phyloP scores from a whole-genome alignment of 2,329 filamentous ascomycete species.

The Furcasterigmium furcatum region DNA sequence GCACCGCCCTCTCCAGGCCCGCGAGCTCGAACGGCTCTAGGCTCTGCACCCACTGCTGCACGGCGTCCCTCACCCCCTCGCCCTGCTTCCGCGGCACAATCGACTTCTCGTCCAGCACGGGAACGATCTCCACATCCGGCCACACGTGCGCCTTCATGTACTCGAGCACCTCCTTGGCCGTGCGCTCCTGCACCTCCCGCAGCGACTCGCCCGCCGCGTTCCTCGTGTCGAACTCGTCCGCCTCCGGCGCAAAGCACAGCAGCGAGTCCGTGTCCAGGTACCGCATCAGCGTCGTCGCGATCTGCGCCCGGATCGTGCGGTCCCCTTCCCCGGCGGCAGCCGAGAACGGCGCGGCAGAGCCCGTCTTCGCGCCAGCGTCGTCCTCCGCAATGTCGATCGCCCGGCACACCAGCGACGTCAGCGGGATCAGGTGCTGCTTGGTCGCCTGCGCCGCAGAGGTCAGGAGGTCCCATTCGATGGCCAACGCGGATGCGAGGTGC shows the following conservation, averaged over 20 bases:
- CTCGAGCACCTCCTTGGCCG: slow-evolving; percentile 66
- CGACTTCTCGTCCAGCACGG: slow-evolving; percentile 74
- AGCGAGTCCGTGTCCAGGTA: slow-evolving; percentile 92
- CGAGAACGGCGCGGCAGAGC: slow-evolving; percentile 2
- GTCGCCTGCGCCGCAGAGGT: slow-evolving; percentile 79
- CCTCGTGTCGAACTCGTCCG: slow-evolving; percentile 41
- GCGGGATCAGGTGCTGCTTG: slow-evolving; percentile 81
- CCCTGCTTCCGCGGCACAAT: slow-evolving; percentile 76
- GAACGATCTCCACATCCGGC: slow-evolving; percentile 75
- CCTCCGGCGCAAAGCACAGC: slow-evolving; percentile 76
- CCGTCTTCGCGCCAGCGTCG: slow-evolving; percentile 13
- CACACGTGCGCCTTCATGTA: slow-evolving; percentile 73
- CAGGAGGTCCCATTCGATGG: slow-evolving; percentile 89
- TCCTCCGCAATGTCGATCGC: slow-evolving; percentile 76
- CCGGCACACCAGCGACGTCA: slow-evolving; percentile 81
- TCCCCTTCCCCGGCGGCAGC: slow-evolving; percentile 24
- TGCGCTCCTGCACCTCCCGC: slow-evolving; percentile 67
- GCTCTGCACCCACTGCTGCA: slow-evolving; percentile 72
- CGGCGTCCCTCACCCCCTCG: slow-evolving; percentile 70
- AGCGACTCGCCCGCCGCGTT: slow-evolving; percentile 56
- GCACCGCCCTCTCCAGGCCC: slow-evolving; percentile 75
- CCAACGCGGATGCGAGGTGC: slow-evolving; percentile 79
- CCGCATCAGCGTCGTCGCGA: slow-evolving; percentile 69
- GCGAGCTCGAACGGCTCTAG: slow-evolving; percentile 80
- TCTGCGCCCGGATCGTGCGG: slow-evolving; percentile 51